Evolutionary conservation across 257 asterid genomes (phyloP).

Genomic region (Jaltomata sinuosa): DNA sequence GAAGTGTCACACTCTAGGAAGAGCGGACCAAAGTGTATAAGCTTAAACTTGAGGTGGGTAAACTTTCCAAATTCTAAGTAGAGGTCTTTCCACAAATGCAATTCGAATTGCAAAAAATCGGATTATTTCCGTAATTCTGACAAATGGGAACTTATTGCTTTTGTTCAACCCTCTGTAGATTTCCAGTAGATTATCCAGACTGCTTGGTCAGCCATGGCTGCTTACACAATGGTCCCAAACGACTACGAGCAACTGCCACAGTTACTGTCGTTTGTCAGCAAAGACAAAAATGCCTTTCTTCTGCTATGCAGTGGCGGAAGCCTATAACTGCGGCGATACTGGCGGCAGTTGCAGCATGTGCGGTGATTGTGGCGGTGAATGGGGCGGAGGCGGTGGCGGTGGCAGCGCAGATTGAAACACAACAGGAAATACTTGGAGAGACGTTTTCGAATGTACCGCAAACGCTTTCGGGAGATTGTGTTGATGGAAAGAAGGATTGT

Average conservation of each 20-base stretch:
- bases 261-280: background rate
- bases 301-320: background rate
- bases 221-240: background rate
- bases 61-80: background rate
- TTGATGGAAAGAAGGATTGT: slow-evolving; percentile 41
- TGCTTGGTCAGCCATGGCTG: background rate
- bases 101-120: background rate
- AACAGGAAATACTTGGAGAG: slow-evolving; percentile 33
- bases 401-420: slow-evolving; percentile 18
- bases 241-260: background rate
- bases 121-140: background rate
- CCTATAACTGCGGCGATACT: background rate
- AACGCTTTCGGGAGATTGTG: slow-evolving; percentile 55
- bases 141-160: background rate
- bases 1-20: background rate
- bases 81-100: background rate
- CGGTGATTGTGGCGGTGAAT: background rate
- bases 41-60: background rate
- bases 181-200: background rate
- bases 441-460: slow-evolving; percentile 76
- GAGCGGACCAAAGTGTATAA: background rate
- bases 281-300: background rate
- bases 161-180: background rate
- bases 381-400: slow-evolving; percentile 19
- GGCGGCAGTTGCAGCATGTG: background rate